Base-by-base conservation (phyloP, 495 filamentous ascomycete genomes). In the Emericellopsis terricola region DNA sequence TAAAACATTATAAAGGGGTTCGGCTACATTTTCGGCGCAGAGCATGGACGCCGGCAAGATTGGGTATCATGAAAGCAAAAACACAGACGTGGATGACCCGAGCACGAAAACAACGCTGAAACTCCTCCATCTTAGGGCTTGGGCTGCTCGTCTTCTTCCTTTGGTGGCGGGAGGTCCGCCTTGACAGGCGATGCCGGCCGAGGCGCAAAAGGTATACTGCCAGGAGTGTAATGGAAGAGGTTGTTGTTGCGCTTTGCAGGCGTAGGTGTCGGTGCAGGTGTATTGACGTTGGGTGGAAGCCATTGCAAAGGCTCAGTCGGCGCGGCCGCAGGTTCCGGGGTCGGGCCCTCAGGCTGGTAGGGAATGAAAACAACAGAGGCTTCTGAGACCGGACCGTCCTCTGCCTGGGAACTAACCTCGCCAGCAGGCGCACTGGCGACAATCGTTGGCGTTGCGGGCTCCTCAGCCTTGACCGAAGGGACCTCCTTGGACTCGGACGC, bases 281-380 rank as follows among this genome's bases (percentile, higher is more conserved):
- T 24, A 8, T 28, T 29, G 15, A 28, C 33, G 26, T 53, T 59
- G 2, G 56, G 56, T 17, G 52, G 53, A 4, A 57, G 39, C 42
- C 57, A 55, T 29, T 52, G 51, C 33, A 60, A 33, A 6, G 55
- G 48, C 16, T 42, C 37, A 1, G 41, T 36, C 29, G 49, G 36
- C 15, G 39, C 36, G 6, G 43, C 34, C n/a, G n/a, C n/a, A 4
- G 43, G 3, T 2, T n/a, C 35, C 8, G 51, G 39, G 8, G 38
- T 19, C 1, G 55, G 50, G 8, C 55, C 57, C 11, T 53, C 45
- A 3, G 56, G 56, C 36, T 59, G 53, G 39, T 60, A 59, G 4
- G 44, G 48, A 8, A 57, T 36, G 26, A 59, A 59, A 4, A 41
- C 31, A 4, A 41, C 39, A 28, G 11, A 40, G 16, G 21, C n/a